Conservation (phyloP, 805 yeast genomes). For the Zygotorulaspora sp. region DNA sequence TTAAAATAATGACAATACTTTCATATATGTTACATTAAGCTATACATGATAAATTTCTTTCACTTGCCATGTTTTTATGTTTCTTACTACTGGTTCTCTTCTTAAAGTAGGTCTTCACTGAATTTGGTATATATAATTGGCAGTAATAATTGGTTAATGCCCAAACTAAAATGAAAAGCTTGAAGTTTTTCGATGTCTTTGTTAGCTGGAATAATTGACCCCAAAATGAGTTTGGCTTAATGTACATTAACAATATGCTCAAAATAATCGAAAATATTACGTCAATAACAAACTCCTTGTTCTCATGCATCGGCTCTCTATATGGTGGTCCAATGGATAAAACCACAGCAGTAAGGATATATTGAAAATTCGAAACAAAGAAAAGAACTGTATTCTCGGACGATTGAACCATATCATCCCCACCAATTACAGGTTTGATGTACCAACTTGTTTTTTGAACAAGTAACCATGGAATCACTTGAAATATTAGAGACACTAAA, state of each 20-base stretch:
- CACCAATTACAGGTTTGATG: constrained; percentile 71
- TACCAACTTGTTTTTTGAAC: constrained; percentile 70
- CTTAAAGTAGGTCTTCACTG: constrained; percentile 32
- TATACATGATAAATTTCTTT: constrained; percentile 8
- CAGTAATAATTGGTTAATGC: constrained; percentile 47
- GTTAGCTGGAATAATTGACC: constrained; percentile 79
- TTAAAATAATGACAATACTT: too few species aligned
- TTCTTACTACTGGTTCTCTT: constrained; percentile 38
- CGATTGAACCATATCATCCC: constrained; percentile 73
- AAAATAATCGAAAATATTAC: constrained; percentile 46
- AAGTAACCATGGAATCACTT: constrained; percentile 58
- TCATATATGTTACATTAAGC: too few species aligned
- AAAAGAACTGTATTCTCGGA: constrained; percentile 88
- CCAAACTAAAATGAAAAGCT: constrained; percentile 44
- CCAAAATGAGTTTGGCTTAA: constrained; percentile 47
- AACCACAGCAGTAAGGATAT: constrained; percentile 77
- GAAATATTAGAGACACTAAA: constrained; percentile 56
- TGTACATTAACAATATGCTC: constrained; percentile 52
- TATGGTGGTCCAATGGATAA: constrained; percentile 92
- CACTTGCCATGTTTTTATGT: constrained; percentile 34
- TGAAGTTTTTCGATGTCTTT: constrained; percentile 47
- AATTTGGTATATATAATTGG: constrained; percentile 34
- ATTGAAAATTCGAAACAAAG: constrained; percentile 79
- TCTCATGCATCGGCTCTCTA: constrained; percentile 66
- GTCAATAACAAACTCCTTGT: constrained; percentile 66